Conservation (phyloP, 2,329 filamentous ascomycete genomes). For the Cyanodermella asteris region DNA sequence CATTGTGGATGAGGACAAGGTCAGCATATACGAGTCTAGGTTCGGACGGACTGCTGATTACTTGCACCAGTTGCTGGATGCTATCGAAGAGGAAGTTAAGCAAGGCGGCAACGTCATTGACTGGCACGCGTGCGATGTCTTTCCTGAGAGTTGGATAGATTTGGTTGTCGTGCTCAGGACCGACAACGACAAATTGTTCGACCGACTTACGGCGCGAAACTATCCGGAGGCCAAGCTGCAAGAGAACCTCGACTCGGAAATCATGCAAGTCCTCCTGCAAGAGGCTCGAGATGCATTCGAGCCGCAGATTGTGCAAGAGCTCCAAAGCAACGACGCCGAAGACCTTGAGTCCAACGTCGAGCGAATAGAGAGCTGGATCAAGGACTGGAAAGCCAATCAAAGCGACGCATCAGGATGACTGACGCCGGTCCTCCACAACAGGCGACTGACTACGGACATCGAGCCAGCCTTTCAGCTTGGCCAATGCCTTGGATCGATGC, state of each 20-base stretch:
- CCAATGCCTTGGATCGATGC: conserved; percentile 69
- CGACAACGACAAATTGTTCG: conserved; percentile 60
- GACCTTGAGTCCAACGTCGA: conserved; percentile 81
- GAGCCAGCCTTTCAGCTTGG: conserved; percentile 70
- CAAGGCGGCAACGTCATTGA: conserved; percentile 76
- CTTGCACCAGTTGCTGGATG: conserved; percentile 50
- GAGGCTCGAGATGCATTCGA: conserved; percentile 78
- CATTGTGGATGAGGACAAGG: conserved; percentile 94
- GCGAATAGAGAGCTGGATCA: conserved; percentile 60
- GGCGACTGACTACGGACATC: conserved; percentile 14
- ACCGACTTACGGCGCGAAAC: conserved; percentile 55
- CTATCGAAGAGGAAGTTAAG: conserved; percentile 61
- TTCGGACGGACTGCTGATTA: conserved; percentile 1
- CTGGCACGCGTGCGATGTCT: conserved; percentile 95
- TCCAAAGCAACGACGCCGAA: conserved; percentile 59
- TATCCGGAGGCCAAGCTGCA: conserved; percentile 76
- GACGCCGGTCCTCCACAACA: neutral
- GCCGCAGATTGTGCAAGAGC: conserved; percentile 68
- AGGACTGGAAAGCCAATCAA: conserved; percentile 44
- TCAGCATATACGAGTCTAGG: neutral
- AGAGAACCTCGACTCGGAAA: conserved; percentile 91
- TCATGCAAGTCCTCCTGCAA: conserved; percentile 83
- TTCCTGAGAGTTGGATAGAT: conserved; percentile 84
- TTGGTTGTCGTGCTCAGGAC: conserved; percentile 79
- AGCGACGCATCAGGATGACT: neutral